phyloP scores from a whole-genome alignment of 495 filamentous ascomycete genomes.

The Xylaria sp. region DNA sequence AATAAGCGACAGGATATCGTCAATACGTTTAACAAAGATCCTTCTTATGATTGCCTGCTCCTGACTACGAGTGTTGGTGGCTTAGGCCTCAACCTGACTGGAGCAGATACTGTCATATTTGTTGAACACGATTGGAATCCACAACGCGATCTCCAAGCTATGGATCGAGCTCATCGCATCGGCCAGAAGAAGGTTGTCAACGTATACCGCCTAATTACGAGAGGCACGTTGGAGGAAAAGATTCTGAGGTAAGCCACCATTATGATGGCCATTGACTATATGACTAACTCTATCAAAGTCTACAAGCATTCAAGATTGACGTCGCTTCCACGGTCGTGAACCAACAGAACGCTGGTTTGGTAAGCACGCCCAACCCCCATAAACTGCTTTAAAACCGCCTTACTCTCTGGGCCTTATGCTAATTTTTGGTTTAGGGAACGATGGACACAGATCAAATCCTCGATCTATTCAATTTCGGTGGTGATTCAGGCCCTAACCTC shows the following conservation, averaged over 20 bases:
- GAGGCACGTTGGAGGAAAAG: slow-evolving; percentile 98
- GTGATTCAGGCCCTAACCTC: slow-evolving; percentile 72
- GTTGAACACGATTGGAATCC: slow-evolving; percentile 99
- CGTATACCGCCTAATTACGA: slow-evolving; percentile 95
- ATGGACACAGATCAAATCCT: slow-evolving; percentile 99
- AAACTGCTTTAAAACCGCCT: background rate
- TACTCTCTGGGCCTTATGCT: slow-evolving; percentile 8
- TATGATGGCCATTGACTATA: slow-evolving; percentile 17
- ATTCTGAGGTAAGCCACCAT: slow-evolving; percentile 63
- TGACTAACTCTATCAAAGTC: slow-evolving; percentile 53
- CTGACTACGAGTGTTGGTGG: slow-evolving; percentile 95
- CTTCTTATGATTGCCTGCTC: slow-evolving; percentile 90
- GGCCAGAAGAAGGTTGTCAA: slow-evolving; percentile 99
- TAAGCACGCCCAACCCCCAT: slow-evolving; percentile 45
- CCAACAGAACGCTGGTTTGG: slow-evolving; percentile 95
- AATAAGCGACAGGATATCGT: slow-evolving; percentile 93
- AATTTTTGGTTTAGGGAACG: slow-evolving; percentile 47
- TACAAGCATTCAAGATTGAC: slow-evolving; percentile 99
- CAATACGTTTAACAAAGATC: slow-evolving; percentile 97
- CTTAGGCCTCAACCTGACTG: slow-evolving; percentile 92
- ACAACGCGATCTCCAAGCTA: slow-evolving; percentile 97
- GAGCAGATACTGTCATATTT: slow-evolving; percentile 98
- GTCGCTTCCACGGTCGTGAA: slow-evolving; percentile 98
- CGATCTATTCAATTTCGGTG: slow-evolving; percentile 92
- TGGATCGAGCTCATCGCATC: slow-evolving; percentile 98